Evolutionary conservation across 805 yeast species (phyloP).

Genomic region (Saccharomycopsis sp.): DNA sequence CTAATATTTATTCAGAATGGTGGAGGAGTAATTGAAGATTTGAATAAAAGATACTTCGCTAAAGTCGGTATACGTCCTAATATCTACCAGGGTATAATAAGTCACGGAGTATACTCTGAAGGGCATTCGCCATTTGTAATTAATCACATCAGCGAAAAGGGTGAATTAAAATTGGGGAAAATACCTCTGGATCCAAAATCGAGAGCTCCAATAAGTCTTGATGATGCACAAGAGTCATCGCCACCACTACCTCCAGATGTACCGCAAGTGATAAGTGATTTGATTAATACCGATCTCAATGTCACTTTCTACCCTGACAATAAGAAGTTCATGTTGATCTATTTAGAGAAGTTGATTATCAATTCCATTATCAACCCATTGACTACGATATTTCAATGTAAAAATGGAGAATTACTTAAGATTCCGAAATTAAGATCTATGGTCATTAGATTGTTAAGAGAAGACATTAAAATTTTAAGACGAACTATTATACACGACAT

Average conservation of each 20-base stretch:
- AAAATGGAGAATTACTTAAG: conserved; percentile 62
- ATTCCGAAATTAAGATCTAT: conserved; percentile 30
- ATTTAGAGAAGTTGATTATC: conserved; percentile 67
- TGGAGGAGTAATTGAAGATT: conserved; percentile 63
- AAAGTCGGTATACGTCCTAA: conserved; percentile 28
- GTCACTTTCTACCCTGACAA: conserved; percentile 32
- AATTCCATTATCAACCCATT: conserved; percentile 82
- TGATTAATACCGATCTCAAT: conserved; percentile 28
- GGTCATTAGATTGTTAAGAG: conserved; percentile 37
- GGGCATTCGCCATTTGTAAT: conserved; percentile 34
- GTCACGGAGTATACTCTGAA: conserved; percentile 71
- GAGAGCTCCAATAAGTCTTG: neutral
- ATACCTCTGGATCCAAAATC: conserved; percentile 33
- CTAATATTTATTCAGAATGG: conserved; percentile 83
- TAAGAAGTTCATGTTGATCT: conserved; percentile 48
- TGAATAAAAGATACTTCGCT: conserved; percentile 31
- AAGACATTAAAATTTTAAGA: conserved; percentile 37
- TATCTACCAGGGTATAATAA: conserved; percentile 67
- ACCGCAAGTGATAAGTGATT: conserved; percentile 27
- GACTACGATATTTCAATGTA: conserved; percentile 69
- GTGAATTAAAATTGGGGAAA: conserved; percentile 51
- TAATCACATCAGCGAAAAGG: conserved; percentile 62
- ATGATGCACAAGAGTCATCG: conserved; percentile 8
- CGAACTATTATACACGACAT: conserved; percentile 30
- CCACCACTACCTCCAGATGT: conserved; percentile 14